A percentile compares a stretch with the other conserved stretches of the same genome.
Evolutionary conservation across 805 yeast genomes (phyloP).

Genomic region (Kluyveromyces siamensis): DNA sequence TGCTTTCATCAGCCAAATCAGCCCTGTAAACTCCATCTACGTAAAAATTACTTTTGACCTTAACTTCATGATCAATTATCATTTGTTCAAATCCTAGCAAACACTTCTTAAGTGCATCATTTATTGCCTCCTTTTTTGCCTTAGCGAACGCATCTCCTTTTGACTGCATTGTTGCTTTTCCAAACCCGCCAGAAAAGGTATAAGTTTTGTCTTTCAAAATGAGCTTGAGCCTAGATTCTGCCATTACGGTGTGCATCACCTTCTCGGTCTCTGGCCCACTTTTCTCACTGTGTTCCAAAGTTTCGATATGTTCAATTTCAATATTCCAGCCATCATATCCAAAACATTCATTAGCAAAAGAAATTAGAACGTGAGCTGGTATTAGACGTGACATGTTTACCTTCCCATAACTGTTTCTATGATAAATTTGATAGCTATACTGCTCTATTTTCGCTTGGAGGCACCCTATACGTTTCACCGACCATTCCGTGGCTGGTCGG

Average conservation of each 20-base stretch:
- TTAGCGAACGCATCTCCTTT: constrained; percentile 70
- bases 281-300: constrained; percentile 8
- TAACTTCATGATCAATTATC: constrained; percentile 27
- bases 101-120: constrained; percentile 74
- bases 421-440: constrained; percentile 20
- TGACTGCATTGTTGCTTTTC: constrained; percentile 50
- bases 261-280: constrained; percentile 4
- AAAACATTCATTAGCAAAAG: constrained; percentile 42
- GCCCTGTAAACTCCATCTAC: constrained; percentile 23
- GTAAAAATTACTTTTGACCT: constrained; percentile 28
- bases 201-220: constrained; percentile 73
- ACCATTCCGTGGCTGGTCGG: constrained; percentile 39
- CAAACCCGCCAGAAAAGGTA: constrained; percentile 72
- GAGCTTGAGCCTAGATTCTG: constrained; percentile 47
- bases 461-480: constrained; percentile 37
- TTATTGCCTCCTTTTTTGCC: constrained; percentile 78
- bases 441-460: constrained; percentile 40
- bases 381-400: constrained; percentile 21
- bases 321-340: constrained; percentile 54
- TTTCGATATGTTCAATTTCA: constrained; percentile 27
- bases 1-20: background rate
- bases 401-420: constrained; percentile 19
- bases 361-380: constrained; percentile 29
- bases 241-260: constrained; percentile 17
- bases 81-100: constrained; percentile 73